Evolutionary conservation across 1,284 basidiomycete genomes (phyloP).

Genomic region (Apiotrichum mycotoxinovorans): DNA sequence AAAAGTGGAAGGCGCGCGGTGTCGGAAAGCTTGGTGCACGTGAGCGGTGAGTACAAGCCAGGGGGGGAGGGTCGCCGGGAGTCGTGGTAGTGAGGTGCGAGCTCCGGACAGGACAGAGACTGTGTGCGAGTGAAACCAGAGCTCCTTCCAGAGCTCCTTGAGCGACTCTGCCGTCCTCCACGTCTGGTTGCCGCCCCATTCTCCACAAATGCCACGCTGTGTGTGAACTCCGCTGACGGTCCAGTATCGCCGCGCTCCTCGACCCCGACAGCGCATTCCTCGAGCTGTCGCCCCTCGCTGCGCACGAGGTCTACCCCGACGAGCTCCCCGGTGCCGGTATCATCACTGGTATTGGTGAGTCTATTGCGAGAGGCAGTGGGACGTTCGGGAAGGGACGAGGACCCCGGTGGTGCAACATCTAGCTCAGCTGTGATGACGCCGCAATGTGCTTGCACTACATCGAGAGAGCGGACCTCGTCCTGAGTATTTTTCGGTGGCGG

Average conservation of each 20-base stretch:
- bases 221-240: not conserved
- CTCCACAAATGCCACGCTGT: too few species aligned
- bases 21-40: slow-evolving; percentile 82
- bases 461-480: too few species aligned
- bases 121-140: too few species aligned
- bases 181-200: too few species aligned
- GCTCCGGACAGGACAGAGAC: not conserved
- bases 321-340: slow-evolving; percentile 82
- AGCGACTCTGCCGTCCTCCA: too few species aligned
- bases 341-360: slow-evolving; percentile 77
- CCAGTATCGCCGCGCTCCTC: slow-evolving; percentile 63
- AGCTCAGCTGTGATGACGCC: too few species aligned
- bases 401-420: too few species aligned
- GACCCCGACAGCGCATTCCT: slow-evolving; percentile 87
- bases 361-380: not conserved
- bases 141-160: too few species aligned
- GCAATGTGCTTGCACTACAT: too few species aligned
- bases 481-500: too few species aligned
- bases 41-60: slow-evolving; percentile 61
- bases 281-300: slow-evolving; percentile 80
- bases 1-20: slow-evolving; percentile 63
- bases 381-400: too few species aligned
- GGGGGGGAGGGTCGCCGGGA: too few species aligned
- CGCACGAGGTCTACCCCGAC: slow-evolving; percentile 80
- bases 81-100: not conserved